A percentile compares a stretch with the other conserved stretches of the same genome.
These are phyloP conservation scores for Serendipita vermifera DNA, from an alignment of 768 basidiomycete species.

Conservation along the genomic window DNA sequence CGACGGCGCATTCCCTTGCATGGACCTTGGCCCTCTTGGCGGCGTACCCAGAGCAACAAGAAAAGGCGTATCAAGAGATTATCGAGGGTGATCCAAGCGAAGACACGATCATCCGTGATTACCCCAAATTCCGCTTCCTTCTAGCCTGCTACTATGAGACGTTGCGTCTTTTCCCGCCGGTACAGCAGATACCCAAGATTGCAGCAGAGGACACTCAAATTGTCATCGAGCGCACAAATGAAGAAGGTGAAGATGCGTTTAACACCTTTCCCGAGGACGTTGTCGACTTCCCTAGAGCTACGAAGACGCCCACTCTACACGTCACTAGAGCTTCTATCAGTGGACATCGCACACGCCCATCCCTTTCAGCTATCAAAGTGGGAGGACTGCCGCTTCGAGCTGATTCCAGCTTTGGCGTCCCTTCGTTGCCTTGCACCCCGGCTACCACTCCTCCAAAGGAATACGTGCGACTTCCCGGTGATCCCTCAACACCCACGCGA, in stretches of 20 bases:
- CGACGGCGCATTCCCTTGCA: conserved; percentile 37
- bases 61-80: conserved; percentile 37
- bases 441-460: neutral
- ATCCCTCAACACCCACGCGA: neutral
- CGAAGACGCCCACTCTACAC: no score
- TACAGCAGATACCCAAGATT: conserved; percentile 7
- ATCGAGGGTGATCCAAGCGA: conserved; percentile 24
- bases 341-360: no score
- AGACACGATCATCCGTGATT: conserved; percentile 5
- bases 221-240: neutral
- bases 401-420: no score
- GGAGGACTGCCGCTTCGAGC: no score
- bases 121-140: conserved; percentile 3
- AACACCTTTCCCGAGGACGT: no score
- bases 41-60: conserved; percentile 34
- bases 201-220: conserved; percentile 7
- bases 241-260: no score
- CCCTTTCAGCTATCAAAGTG: no score
- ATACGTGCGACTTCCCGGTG: neutral
- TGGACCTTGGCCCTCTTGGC: conserved; percentile 37
- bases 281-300: no score
- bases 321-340: no score
- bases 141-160: conserved; percentile 8
- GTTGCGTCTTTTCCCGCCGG: neutral
- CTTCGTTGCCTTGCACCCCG: neutral